A percentile compares a stretch with the other conserved stretches of the same genome.
phyloP scores from a whole-genome alignment of 208 protist genomes.

The Acanthamoeba rhysodes region DNA sequence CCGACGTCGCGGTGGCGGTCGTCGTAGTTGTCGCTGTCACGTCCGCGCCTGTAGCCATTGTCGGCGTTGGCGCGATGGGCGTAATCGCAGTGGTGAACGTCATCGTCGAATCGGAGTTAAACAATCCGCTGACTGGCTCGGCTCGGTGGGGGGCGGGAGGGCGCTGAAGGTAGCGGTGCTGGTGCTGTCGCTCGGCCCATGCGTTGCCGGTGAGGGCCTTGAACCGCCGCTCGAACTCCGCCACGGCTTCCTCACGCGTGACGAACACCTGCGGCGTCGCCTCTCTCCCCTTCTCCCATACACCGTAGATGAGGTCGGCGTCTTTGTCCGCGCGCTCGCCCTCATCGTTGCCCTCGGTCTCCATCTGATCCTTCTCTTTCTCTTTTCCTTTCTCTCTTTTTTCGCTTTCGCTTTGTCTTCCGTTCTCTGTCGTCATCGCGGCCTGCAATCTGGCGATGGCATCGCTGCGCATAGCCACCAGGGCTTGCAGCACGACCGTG shows the following conservation, averaged over 20 bases:
- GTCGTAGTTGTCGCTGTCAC: neutral
- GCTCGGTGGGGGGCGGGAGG: too few relatives aligned
- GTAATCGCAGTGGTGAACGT: too few relatives aligned
- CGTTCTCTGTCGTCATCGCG: too few relatives aligned
- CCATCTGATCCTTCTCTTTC: too few relatives aligned
- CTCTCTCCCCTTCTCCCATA: neutral
- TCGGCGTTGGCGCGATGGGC: neutral
- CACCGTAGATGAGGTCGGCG: neutral
- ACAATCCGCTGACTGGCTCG: neutral
- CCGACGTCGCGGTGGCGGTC: neutral
- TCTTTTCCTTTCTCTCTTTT: too few relatives aligned
- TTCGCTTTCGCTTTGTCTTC: too few relatives aligned
- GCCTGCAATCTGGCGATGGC: too few relatives aligned
- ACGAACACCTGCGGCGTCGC: neutral
- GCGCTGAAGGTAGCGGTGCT: neutral
- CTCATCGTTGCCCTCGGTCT: too few relatives aligned
- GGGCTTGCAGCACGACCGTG: neutral
- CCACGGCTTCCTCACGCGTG: neutral
- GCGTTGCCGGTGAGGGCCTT: neutral
- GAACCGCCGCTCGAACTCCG: neutral
- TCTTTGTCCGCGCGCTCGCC: too few relatives aligned
- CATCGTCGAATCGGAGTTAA: neutral
- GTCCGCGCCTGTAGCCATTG: neutral
- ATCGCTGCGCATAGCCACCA: neutral
- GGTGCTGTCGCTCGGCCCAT: neutral